Conservation (phyloP, 2,329 filamentous ascomycete species). For the Verticillium longisporum region DNA sequence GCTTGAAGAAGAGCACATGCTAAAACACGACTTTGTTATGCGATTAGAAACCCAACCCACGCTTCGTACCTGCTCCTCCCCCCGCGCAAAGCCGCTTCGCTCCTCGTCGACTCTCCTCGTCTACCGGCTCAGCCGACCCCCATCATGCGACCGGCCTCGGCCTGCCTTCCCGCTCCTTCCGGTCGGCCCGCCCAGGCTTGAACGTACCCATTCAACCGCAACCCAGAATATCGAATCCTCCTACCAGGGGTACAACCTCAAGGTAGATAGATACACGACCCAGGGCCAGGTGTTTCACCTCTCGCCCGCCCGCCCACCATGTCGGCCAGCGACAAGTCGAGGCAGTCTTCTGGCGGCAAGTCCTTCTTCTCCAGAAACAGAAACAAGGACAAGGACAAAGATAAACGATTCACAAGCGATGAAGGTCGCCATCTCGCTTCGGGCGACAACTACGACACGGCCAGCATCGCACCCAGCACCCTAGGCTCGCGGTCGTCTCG, state of each 20-base stretch:
- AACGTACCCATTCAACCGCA: constrained; percentile 2
- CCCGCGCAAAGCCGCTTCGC: neutral
- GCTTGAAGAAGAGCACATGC: constrained; percentile 4
- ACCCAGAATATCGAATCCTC: neutral
- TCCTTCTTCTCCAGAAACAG: constrained; percentile 88
- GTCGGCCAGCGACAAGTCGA: constrained; percentile 68
- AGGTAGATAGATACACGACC: neutral
- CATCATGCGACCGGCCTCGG: constrained; percentile 33
- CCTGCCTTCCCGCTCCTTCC: constrained; percentile 12
- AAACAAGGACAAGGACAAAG: constrained; percentile 51
- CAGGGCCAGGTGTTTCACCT: constrained; percentile 12
- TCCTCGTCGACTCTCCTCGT: neutral
- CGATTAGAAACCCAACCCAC: neutral
- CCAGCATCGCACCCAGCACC: constrained; percentile 51
- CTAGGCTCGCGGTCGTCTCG: constrained; percentile 65
- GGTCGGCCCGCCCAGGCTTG: constrained; percentile 8
- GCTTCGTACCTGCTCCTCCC: neutral
- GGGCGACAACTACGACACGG: constrained; percentile 51
- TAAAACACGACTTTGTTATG: constrained; percentile 8
- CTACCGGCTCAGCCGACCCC: constrained; percentile 9
- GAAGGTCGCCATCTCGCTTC: constrained; percentile 48
- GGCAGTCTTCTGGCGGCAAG: constrained; percentile 68
- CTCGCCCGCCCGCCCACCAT: constrained; percentile 26
- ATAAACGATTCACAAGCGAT: constrained; percentile 55
- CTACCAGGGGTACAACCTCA: neutral